Percentiles rank a stretch among this genome's conserved stretches.
Evolutionary conservation across 2,329 filamentous ascomycete species (phyloP).

Genomic region (Fusarium sp.): DNA sequence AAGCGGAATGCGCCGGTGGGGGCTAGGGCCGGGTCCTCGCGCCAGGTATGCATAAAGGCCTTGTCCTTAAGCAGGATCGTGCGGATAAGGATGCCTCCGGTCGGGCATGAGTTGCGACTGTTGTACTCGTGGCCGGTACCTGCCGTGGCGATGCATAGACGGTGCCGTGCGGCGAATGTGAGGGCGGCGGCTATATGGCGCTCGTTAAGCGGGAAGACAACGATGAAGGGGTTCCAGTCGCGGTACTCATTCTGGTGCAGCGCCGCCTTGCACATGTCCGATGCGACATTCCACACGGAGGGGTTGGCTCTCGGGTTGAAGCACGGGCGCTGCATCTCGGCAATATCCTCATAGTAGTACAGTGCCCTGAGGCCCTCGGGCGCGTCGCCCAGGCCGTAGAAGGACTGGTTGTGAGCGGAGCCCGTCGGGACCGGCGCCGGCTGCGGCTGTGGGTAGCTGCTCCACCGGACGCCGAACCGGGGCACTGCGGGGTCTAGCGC

Average conservation of each 20-base stretch:
- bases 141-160: background rate
- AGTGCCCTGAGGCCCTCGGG: background rate
- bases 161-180: constrained; percentile 12
- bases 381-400: background rate
- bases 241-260: constrained; percentile 15
- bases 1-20: background rate
- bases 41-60: background rate
- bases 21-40: background rate
- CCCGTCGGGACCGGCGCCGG: constrained; percentile 11
- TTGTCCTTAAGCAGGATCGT: background rate
- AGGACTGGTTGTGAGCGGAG: background rate
- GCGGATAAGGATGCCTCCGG: background rate
- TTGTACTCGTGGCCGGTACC: background rate
- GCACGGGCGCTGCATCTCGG: background rate
- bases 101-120: background rate
- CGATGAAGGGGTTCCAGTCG: constrained; percentile 16
- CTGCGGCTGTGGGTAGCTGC: constrained; percentile 18
- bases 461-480: constrained; percentile 12
- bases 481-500: constrained; percentile 5
- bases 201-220: constrained; percentile 19
- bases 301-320: background rate
- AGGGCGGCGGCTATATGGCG: constrained; percentile 13
- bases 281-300: background rate
- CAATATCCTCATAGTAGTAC: background rate
- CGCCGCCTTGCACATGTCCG: constrained; percentile 3